These are phyloP conservation scores for Sextonia rubra DNA, from an alignment of 164 flowering plant genomes.

Conservation along the genomic window DNA sequence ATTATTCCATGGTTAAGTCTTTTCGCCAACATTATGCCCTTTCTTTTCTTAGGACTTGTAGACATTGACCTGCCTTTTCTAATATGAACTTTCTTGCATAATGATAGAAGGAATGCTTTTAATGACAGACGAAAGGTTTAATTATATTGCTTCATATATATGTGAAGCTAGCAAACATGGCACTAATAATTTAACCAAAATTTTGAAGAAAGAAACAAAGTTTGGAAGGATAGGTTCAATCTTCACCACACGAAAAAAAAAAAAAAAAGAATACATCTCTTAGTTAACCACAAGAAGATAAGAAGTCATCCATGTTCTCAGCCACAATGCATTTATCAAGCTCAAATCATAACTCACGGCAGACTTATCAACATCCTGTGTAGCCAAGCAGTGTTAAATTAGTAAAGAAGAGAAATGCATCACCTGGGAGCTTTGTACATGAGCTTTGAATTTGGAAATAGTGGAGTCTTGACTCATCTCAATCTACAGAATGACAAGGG, in stretches of 20 bases:
- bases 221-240: background rate
- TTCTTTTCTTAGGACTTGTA: background rate
- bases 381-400: background rate
- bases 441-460: constrained; percentile 62
- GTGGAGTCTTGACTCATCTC: constrained; percentile 62
- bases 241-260: background rate
- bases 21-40: background rate
- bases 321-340: background rate
- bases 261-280: too few species aligned
- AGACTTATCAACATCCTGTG: background rate
- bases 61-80: background rate
- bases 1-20: background rate
- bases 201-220: background rate
- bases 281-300: too few species aligned
- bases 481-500: constrained; percentile 22
- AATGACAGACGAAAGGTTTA: background rate
- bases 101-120: too few species aligned
- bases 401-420: background rate
- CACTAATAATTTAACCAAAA: background rate
- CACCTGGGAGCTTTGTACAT: constrained; percentile 76
- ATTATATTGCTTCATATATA: background rate
- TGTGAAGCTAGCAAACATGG: background rate
- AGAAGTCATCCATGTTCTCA: background rate
- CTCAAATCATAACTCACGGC: background rate
- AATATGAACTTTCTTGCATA: too few species aligned